Evolutionary conservation across 2,329 filamentous ascomycete species (phyloP), one percentile per base, ranked within the genome.

Genomic region (Huntiella omanensis): DNA sequence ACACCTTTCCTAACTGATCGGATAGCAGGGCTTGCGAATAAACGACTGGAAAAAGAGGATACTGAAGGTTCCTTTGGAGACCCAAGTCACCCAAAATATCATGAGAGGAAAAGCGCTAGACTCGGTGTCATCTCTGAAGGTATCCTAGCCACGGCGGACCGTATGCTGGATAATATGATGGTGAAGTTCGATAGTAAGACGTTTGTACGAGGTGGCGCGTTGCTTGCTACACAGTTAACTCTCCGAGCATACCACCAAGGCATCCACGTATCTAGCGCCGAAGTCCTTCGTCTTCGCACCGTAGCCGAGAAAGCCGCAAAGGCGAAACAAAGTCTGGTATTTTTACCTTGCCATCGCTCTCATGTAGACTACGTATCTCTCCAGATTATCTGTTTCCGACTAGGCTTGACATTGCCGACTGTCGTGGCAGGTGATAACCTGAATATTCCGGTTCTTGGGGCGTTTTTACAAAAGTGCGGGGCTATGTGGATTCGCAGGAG

Each of bases 121-220:
- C 51, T 49, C 35, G 53, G 50, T 6, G 48, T 57, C 32, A 67
- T 75, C 59, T 28, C 22, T 7, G 67, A 69, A 47, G 79, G 79
- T 49, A 65, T 98, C 40, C 70, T 77, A 46, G 78, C 94, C 57
- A 79, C 95, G 4, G 82, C 84, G 3, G 84, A 91, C 52, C 78
- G 80, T 53, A 79, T 91, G 72, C 84, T 86, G 17, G 85, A 94
- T 57, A 76, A 80, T 52, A 96, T 98, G 91, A 95, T 98, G 51
- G 96, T 88, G 72, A 98, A 98, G 64, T 88, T 96, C 71, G 91
- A 98, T 62, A 92, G 81, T 67, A 92, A 87, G 59, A 68, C 75
- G 2, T 96, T 96, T 57, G 94, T 98, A 54, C 70, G 91, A 42
- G 77, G 84, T 17, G 88, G 91, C 40, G 96, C 96, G 59, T 98